These are phyloP conservation scores for Selenicereus undatus DNA, from an alignment of 148 eudicot genomes.

Conservation along the genomic window DNA sequence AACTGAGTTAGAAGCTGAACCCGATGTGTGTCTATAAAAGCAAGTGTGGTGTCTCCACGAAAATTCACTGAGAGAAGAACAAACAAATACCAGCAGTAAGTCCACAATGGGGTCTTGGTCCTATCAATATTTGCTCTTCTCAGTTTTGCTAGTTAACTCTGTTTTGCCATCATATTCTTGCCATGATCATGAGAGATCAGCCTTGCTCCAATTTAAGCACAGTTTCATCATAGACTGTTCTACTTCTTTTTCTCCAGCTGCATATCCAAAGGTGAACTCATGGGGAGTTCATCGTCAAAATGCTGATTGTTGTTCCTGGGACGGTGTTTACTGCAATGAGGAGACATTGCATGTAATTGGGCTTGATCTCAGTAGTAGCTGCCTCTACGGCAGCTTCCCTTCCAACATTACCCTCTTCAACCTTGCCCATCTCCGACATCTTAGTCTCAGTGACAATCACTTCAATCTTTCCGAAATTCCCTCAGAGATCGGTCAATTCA, in stretches of 20 bases:
- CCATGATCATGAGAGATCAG: not conserved
- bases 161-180: not conserved
- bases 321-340: no score
- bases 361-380: no score
- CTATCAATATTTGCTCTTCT: not conserved
- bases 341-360: no score
- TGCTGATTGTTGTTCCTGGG: no score
- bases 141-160: not conserved
- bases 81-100: not conserved
- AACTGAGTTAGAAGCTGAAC: no score
- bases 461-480: no score
- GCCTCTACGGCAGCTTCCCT: no score
- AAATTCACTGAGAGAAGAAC: not conserved
- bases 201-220: conserved; percentile 5
- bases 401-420: no score
- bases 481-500: no score
- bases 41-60: not conserved
- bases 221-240: not conserved
- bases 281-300: not conserved
- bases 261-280: not conserved
- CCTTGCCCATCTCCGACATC: no score
- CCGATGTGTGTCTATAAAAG: no score
- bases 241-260: not conserved
- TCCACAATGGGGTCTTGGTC: not conserved
- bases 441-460: no score